Percentiles rank a stretch among this genome's conserved stretches.
phyloP scores from a whole-genome alignment of 2,329 filamentous ascomycete species.

The Sarocladium kiliense region DNA sequence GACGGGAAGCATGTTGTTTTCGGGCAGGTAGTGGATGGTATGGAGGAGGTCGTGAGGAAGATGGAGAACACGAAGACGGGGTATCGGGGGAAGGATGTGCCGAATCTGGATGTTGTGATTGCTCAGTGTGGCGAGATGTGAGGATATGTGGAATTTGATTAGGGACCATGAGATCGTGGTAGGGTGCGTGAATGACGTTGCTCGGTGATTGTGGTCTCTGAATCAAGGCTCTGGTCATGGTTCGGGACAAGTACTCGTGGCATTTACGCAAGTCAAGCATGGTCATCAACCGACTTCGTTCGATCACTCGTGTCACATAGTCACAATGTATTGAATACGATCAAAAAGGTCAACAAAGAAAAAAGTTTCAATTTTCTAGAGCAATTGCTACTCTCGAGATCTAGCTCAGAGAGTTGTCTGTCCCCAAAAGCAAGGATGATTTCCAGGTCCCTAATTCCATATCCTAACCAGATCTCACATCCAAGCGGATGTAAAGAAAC shows the following conservation, averaged over 20 bases:
- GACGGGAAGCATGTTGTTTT: slow-evolving; percentile 96
- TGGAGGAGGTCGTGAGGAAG: slow-evolving; percentile 80
- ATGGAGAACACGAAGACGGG: slow-evolving; percentile 81
- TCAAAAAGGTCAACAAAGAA: background rate
- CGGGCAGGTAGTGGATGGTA: slow-evolving; percentile 80
- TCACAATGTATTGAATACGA: background rate
- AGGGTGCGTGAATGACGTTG: too few relatives aligned
- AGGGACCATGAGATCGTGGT: too few relatives aligned
- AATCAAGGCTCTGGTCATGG: too few relatives aligned
- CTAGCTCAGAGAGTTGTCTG: background rate
- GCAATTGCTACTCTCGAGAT: background rate
- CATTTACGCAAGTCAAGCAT: too few relatives aligned
- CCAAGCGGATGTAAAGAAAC: background rate
- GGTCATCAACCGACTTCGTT: too few relatives aligned
- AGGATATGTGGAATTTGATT: slow-evolving; percentile 3
- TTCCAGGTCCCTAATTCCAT: too few relatives aligned
- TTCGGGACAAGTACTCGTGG: too few relatives aligned
- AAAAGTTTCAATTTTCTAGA: too few relatives aligned
- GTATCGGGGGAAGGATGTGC: slow-evolving; percentile 67
- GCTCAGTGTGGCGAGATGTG: slow-evolving; percentile 92
- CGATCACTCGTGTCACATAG: too few relatives aligned
- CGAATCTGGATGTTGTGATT: slow-evolving; percentile 78
- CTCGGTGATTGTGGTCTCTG: too few relatives aligned
- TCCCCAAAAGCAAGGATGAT: background rate
- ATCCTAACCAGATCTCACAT: too few relatives aligned